Percentiles rank a stretch among this genome's conserved stretches.
Evolutionary conservation across 2,329 filamentous ascomycete genomes (phyloP).

Genomic region (Fusarium sp.): DNA sequence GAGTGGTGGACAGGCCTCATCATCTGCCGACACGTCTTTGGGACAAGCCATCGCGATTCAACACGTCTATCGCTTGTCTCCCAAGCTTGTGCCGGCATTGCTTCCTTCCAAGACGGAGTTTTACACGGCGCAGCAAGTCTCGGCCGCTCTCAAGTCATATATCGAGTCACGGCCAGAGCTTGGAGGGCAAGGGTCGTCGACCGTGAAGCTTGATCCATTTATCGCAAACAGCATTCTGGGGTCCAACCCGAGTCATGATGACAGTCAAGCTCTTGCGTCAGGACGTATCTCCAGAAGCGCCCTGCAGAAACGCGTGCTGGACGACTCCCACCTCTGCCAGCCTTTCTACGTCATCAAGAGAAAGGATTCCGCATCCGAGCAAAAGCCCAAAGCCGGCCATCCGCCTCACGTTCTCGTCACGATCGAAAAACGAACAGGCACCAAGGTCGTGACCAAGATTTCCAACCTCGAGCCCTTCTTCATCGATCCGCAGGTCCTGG

Average conservation of each 20-base stretch:
- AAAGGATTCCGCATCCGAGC: conserved; percentile 10
- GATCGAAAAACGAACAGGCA: conserved; percentile 39
- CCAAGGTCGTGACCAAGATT: conserved; percentile 39
- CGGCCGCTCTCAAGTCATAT: conserved; percentile 35
- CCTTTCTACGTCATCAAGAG: conserved; percentile 35
- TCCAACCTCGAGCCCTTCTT: conserved; percentile 39
- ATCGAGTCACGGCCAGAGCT: conserved; percentile 35
- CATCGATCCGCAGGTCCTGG: conserved; percentile 35
- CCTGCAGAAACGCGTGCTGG: conserved; percentile 33
- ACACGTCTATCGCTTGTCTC: conserved; percentile 28
- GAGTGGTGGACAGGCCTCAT: neutral
- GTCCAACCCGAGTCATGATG: conserved; percentile 30
- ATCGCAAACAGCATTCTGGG: conserved; percentile 36
- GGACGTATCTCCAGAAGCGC: conserved; percentile 34
- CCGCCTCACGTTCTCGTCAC: conserved; percentile 34
- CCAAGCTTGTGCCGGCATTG: conserved; percentile 35
- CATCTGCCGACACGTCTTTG: conserved; percentile 1
- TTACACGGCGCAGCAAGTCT: conserved; percentile 32
- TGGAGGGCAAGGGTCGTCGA: conserved; percentile 30
- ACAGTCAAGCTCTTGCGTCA: conserved; percentile 26
- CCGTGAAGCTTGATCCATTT: conserved; percentile 33
- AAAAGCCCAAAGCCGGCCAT: conserved; percentile 35
- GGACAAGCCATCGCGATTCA: conserved; percentile 31
- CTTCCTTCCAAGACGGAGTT: conserved; percentile 39
- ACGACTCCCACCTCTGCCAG: conserved; percentile 34